These are phyloP conservation scores for Paracorniculantispora psalliotae DNA, from an alignment of 2,329 filamentous ascomycete genomes.

Conservation along the genomic window DNA sequence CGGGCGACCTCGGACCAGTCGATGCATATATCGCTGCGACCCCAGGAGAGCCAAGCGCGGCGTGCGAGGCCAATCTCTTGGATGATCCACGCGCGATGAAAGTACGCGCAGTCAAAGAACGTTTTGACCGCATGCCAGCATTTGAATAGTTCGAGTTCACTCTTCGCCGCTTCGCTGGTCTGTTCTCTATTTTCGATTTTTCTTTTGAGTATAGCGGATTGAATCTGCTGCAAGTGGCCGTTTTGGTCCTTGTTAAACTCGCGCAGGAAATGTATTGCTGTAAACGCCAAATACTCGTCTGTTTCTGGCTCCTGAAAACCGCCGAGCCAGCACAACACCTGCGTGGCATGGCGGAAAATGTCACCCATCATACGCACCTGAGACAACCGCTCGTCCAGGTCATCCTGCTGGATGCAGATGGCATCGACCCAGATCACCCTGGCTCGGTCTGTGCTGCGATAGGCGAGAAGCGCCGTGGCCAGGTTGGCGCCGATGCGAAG, in stretches of 20 bases:
- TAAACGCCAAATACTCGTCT: neutral
- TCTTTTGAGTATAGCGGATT: constrained; percentile 2
- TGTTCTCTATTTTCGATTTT: neutral
- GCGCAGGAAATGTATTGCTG: constrained; percentile 10
- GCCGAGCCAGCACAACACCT: constrained; percentile 17
- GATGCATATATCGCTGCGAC: constrained; percentile 7
- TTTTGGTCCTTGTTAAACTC: neutral
- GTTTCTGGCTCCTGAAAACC: constrained; percentile 2
- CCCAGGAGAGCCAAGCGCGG: constrained; percentile 9
- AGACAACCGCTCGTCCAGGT: constrained; percentile 12
- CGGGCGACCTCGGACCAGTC: constrained; percentile 5
- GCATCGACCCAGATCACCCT: constrained; percentile 19
- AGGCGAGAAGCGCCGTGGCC: constrained; percentile 10
- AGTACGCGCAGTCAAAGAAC: constrained; percentile 18
- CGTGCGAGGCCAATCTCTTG: constrained; percentile 18
- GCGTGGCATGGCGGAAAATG: constrained; percentile 16
- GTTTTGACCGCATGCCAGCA: constrained; percentile 11
- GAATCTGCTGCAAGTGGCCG: neutral
- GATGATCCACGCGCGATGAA: constrained; percentile 20
- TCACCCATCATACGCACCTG: constrained; percentile 20
- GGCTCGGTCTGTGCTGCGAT: neutral
- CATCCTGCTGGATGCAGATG: constrained; percentile 18
- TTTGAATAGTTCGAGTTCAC: neutral
- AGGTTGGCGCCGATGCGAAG: constrained; percentile 12
- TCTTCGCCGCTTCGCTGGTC: neutral